A percentile compares a stretch with the other conserved stretches of the same genome.
These are phyloP conservation scores for Fusarium scirpi DNA, from an alignment of 2,329 filamentous ascomycete species.

Conservation along the genomic window DNA sequence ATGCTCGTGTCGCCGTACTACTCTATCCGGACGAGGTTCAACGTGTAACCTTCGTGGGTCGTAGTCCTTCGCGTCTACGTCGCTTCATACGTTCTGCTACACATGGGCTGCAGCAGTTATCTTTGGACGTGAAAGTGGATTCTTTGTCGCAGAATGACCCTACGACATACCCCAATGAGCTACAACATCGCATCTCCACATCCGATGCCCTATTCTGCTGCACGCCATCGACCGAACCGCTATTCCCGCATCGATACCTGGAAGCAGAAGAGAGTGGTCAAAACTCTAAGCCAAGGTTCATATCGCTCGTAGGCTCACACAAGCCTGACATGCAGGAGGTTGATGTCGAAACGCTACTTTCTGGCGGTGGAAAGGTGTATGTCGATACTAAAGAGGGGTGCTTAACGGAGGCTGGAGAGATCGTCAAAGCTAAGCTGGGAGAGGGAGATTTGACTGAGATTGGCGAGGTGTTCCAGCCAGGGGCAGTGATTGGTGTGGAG, in stretches of 20 bases:
- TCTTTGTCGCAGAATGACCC: not conserved
- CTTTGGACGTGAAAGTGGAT: not conserved
- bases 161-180: not conserved
- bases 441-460: not conserved
- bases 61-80: not conserved
- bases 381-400: not conserved
- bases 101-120: not conserved
- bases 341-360: not conserved
- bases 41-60: not conserved
- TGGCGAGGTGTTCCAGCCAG: not conserved
- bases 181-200: not conserved
- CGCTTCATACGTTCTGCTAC: not conserved
- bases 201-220: not conserved
- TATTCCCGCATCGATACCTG: not conserved
- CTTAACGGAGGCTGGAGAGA: not conserved
- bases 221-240: not conserved
- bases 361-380: not conserved
- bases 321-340: not conserved
- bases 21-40: not conserved
- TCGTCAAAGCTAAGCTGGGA: not conserved
- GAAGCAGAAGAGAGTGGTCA: not conserved
- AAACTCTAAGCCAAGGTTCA: not conserved
- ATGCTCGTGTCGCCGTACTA: not conserved
- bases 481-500: rapidly evolving
- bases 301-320: not conserved